phyloP scores from a whole-genome alignment of 345 rosid species.

The Brassica napus region Da-Ae NC_063440.1:13177501-13178000 shows the following conservation, averaged over 20 bases:
- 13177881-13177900: background rate
- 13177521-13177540: constrained; percentile 92
- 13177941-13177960: constrained; percentile 2
- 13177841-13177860: too few relatives aligned
- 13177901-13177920: too few relatives aligned
- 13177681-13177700: too few relatives aligned
- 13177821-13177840: too few relatives aligned
- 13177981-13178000: constrained; percentile 42
- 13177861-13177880: background rate
- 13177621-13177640: constrained; percentile 93
- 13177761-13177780: background rate
- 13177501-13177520: constrained; percentile 88
- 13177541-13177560: constrained; percentile 93
- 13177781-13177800: too few relatives aligned
- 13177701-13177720: background rate
- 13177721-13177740: background rate
- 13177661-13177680: constrained; percentile 1
- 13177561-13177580: constrained; percentile 91
- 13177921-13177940: too few relatives aligned
- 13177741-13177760: background rate
- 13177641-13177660: constrained; percentile 39
- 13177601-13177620: constrained; percentile 69
- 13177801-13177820: too few relatives aligned
- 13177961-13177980: constrained; percentile 19
- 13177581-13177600: constrained; percentile 82